Evolutionary conservation across 1,284 basidiomycete genomes (phyloP), one percentile per base, ranked within the genome.

Genomic region (Stereum hirsutum): DNA sequence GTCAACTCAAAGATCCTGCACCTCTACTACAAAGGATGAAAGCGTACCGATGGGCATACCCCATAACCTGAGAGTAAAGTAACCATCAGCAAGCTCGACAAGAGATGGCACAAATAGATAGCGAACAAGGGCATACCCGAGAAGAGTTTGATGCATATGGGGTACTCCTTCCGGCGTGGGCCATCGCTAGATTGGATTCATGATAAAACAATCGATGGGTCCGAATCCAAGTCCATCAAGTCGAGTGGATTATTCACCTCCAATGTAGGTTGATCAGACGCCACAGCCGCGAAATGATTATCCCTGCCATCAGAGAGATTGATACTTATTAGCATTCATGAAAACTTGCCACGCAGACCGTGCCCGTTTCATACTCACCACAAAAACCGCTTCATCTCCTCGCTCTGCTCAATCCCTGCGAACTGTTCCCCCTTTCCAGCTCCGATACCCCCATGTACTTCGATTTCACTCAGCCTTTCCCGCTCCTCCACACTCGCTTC

Each of bases 261-360:
- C 39, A 87, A 60, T 3, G 79, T 62, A n/a, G 84, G 84, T 51
- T 80, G 76, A 60, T 87, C 83, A 21, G 79, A 81, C 3, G 81
- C 82, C 31, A 85, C 57, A 3, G 83, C 81, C 1, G 82, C 78
- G 56, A 87, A 85, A 56, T 87, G 83, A 54, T 85, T 81, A 60
- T 87, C 70, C 84, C 83, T 85, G 46, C 49, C 36, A 36, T 43
- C 51, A 21, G 30, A 42, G n/a, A n/a, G n/a, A n/a, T n/a, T n/a
- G n/a, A n/a, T n/a, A n/a, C n/a, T n/a, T n/a, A n/a, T n/a, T n/a
- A n/a, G n/a, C n/a, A n/a, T n/a, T n/a, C n/a, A n/a, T n/a, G n/a
- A n/a, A n/a, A n/a, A n/a, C 37, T 34, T 44, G 44, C n/a, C n/a
- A n/a, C n/a, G n/a, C n/a, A n/a, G n/a, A n/a, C n/a, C n/a, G n/a